Percentiles rank a stretch among this genome's conserved stretches.
Evolutionary conservation across 495 filamentous ascomycete species (phyloP).

Genomic region (Aspergillus sparsus): DNA sequence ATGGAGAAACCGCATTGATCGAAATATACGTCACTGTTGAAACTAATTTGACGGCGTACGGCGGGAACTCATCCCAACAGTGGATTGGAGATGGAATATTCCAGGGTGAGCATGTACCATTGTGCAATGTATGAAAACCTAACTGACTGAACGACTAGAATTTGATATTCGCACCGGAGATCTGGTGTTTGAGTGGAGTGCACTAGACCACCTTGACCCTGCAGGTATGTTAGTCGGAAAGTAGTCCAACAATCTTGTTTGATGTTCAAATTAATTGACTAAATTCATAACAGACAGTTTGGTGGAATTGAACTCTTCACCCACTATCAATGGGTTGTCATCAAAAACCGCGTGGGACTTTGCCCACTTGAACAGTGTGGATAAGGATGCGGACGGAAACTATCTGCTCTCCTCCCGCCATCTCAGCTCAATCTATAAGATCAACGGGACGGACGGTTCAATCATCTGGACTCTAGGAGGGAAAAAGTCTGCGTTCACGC

Average conservation of each 20-base stretch:
- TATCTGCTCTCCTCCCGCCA: conserved; percentile 56
- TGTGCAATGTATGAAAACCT: background rate
- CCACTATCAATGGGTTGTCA: conserved; percentile 32
- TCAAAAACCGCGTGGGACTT: conserved; percentile 42
- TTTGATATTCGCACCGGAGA: conserved; percentile 35
- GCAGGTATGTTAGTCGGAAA: conserved; percentile 17
- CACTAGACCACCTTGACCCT: conserved; percentile 35
- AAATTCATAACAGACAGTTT: conserved; percentile 2
- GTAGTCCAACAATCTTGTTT: background rate
- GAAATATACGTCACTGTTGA: conserved; percentile 31
- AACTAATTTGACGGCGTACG: conserved; percentile 30
- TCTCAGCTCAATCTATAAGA: conserved; percentile 36
- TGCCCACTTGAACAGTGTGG: conserved; percentile 57
- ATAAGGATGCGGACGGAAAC: conserved; percentile 49
- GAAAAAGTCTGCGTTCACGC: conserved; percentile 30
- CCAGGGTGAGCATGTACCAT: conserved; percentile 27
- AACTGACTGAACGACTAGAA: conserved; percentile 19
- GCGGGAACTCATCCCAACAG: conserved; percentile 28
- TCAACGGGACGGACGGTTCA: conserved; percentile 51
- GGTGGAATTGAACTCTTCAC: background rate
- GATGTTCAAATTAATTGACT: background rate
- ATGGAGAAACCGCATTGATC: conserved; percentile 34
- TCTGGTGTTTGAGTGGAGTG: conserved; percentile 40
- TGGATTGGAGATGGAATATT: conserved; percentile 39
- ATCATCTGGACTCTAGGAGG: conserved; percentile 55